Evolutionary conservation across 805 yeast genomes (phyloP).

Genomic region (Lachancea sp.): DNA sequence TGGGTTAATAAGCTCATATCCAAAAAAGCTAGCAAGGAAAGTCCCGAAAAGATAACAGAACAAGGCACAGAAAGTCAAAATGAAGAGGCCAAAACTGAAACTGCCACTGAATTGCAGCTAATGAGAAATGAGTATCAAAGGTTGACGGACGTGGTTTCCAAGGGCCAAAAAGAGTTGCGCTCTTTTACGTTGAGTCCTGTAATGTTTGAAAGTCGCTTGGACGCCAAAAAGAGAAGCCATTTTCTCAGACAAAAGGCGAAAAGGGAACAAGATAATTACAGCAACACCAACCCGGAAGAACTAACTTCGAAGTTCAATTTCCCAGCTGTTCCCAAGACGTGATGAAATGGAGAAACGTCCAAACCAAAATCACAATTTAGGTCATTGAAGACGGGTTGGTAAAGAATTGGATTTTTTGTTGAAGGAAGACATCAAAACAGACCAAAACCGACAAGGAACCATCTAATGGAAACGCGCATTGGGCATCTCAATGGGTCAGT

Average conservation of each 20-base stretch:
- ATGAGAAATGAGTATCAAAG: conserved; percentile 15
- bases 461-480: too few species aligned
- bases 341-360: background rate
- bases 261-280: conserved; percentile 22
- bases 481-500: too few species aligned
- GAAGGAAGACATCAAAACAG: too few species aligned
- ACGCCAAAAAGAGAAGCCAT: conserved; percentile 11
- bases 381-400: too few species aligned
- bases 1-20: conserved; percentile 29
- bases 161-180: conserved; percentile 15
- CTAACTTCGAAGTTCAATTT: conserved; percentile 18
- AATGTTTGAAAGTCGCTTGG: conserved; percentile 22
- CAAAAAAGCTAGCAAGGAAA: conserved; percentile 6
- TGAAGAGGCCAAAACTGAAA: conserved; percentile 2
- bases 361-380: too few species aligned
- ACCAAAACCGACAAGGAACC: too few species aligned
- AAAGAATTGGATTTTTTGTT: too few species aligned
- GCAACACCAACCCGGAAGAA: conserved; percentile 28
- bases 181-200: conserved; percentile 19
- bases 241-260: conserved; percentile 11
- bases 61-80: too few species aligned
- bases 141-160: conserved; percentile 17
- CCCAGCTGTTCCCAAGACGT: conserved; percentile 22
- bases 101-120: background rate
- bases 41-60: background rate